These are phyloP conservation scores for Trichoderma sp. DNA, from an alignment of 2,329 filamentous ascomycete species.

Conservation along the genomic window DNA sequence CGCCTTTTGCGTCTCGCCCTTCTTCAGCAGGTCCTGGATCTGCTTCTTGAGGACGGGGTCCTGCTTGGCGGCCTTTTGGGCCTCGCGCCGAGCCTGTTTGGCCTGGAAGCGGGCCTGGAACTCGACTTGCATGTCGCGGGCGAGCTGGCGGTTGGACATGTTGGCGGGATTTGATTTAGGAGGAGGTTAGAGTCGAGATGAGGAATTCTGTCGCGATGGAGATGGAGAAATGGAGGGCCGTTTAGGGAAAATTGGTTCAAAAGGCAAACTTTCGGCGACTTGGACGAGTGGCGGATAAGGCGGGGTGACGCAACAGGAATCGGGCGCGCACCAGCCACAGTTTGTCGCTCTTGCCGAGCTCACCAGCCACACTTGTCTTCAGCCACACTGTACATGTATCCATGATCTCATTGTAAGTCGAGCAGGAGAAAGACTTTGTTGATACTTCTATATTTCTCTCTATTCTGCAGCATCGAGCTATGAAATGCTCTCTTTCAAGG, in stretches of 20 bases:
- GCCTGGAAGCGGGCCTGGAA: conserved; percentile 67
- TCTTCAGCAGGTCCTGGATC: conserved; percentile 65
- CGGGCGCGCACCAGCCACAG: conserved; percentile 24
- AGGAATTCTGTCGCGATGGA: neutral
- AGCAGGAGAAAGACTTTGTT: neutral
- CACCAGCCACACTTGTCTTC: conserved; percentile 19
- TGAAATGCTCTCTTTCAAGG: neutral
- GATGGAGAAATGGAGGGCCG: neutral
- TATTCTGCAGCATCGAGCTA: neutral
- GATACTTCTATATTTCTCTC: neutral
- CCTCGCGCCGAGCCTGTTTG: conserved; percentile 64
- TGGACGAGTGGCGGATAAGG: conserved; percentile 25
- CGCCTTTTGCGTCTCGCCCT: conserved; percentile 65
- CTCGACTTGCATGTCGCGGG: conserved; percentile 65
- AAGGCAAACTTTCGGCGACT: neutral
- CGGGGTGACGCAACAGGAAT: conserved; percentile 29
- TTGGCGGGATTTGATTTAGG: neutral
- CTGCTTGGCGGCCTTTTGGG: conserved; percentile 63
- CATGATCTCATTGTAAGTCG: conserved; percentile 20
- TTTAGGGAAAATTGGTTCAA: neutral
- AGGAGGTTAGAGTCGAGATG: neutral
- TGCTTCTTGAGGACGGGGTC: conserved; percentile 65
- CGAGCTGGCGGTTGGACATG: conserved; percentile 63
- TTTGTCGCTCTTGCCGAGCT: neutral
- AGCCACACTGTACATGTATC: neutral